Conservation (phyloP, 768 basidiomycete species). For the Lactarius sp. region DNA sequence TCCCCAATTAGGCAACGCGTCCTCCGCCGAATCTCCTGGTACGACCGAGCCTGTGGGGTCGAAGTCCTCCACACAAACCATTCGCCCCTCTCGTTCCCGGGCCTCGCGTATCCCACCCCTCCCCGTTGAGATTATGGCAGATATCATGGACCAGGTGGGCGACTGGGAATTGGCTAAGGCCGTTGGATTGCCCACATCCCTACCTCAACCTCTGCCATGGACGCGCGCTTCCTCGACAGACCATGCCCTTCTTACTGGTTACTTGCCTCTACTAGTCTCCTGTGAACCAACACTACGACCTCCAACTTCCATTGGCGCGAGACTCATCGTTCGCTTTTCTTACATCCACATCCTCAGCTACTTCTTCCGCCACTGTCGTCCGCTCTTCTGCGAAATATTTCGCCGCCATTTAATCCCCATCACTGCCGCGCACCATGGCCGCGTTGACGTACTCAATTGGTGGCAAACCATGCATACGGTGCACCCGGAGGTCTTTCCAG, state of each 20-base stretch:
- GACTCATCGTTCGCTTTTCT: constrained; percentile 62
- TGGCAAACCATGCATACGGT: constrained; percentile 65
- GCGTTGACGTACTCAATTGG: constrained; percentile 71
- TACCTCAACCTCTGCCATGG: constrained; percentile 68
- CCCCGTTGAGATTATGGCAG: constrained; percentile 69
- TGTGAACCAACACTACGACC: constrained; percentile 50
- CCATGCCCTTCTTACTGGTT: constrained; percentile 64
- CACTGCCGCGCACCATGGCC: constrained; percentile 72
- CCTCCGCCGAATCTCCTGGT: neutral
- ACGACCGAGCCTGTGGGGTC: neutral
- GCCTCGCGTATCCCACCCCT: constrained; percentile 44
- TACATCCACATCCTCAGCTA: constrained; percentile 74
- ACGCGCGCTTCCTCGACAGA: constrained; percentile 62
- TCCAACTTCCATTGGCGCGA: constrained; percentile 67
- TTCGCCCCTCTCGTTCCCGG: constrained; percentile 26
- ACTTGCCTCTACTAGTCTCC: constrained; percentile 54
- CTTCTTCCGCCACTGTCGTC: constrained; percentile 59
- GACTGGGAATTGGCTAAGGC: constrained; percentile 84
- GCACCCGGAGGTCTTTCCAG: constrained; percentile 53
- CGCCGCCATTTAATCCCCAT: constrained; percentile 67
- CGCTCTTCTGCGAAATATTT: constrained; percentile 61
- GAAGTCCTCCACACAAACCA: constrained; percentile 12
- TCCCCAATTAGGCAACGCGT: neutral
- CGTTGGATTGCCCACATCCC: constrained; percentile 65
- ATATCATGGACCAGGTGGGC: constrained; percentile 72